Evolutionary conservation across 2,329 filamentous ascomycete genomes (phyloP), one percentile per base, ranked within the genome.

Genomic region (Beauveria scarabaeidicola): DNA sequence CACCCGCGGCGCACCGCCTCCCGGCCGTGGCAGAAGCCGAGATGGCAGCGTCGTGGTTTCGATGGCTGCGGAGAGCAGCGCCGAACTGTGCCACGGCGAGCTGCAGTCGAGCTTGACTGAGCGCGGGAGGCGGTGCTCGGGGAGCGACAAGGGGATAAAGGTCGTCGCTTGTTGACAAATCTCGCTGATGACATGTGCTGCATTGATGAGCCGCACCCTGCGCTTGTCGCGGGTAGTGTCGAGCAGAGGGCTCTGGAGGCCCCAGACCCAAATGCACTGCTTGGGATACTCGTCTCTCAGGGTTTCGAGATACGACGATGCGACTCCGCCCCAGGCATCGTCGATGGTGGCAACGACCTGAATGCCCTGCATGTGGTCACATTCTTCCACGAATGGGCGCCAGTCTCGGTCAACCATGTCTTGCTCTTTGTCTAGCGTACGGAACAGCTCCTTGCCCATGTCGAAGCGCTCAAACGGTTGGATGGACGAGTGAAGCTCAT

Each of bases 401-500:
- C 97, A 77, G 70, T 99, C 93, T n/a, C 92, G 83, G 69, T 99
- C 94, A 4, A 97, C 77, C 5, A 97, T 73, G 66, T 97, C 93
- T 65, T 92, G 85, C 67, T 96, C 91, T 68, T 83, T 85, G 70
- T 93, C 88, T 8, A 92, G 77, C 3, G 80, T 79, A 21, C 77
- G 75, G 65, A 92, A 96, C 6, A 97, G 79, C 50, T 92, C 88
- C 64, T 87, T 84, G 11, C 91, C 91, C 58, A 85, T 86, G 70
- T 94, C 88, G 67, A 96, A 96, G 0, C 91, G 90, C 80, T 96
- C 91, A 68, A 96, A 96, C 0, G 92, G 90, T 80, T 87, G 87
- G 29, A 93, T 77, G 48, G 83, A 80, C 3, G 91, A 93, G 69
- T 89, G 86, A 40, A 96, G 78, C 70, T 95, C 90, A 68, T 90